These are phyloP conservation scores for Citrus medica DNA, from an alignment of 345 rosid species.

Conservation along the genomic window DNA sequence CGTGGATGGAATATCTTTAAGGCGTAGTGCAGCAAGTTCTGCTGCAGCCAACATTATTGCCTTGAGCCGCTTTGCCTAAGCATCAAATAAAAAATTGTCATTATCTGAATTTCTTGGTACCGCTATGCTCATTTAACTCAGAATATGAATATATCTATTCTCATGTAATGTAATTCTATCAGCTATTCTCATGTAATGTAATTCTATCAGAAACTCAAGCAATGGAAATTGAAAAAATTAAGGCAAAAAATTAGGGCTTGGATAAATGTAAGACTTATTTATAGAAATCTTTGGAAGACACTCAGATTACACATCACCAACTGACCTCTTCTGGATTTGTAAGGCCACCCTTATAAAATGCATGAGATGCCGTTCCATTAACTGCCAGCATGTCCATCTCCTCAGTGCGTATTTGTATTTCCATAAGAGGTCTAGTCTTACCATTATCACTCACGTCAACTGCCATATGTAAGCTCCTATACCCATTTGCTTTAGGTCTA, in stretches of 20 bases:
- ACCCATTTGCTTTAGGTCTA: conserved; percentile 78
- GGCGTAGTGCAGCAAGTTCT: conserved; percentile 88
- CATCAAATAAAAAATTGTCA: conserved; percentile 1
- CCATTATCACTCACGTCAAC: conserved; percentile 73
- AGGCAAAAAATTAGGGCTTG: background rate
- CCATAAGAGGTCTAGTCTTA: conserved; percentile 71
- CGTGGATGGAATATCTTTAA: conserved; percentile 64
- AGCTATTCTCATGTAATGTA: background rate
- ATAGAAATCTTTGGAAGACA: background rate
- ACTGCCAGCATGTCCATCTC: conserved; percentile 85
- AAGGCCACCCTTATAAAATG: conserved; percentile 84
- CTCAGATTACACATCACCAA: conserved; percentile 17
- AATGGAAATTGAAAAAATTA: background rate
- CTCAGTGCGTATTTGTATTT: conserved; percentile 77
- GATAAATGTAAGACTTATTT: background rate
- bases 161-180: background rate
- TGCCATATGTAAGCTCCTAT: conserved; percentile 90
- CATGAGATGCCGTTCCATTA: conserved; percentile 87
- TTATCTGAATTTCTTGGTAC: background rate
- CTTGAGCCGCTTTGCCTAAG: conserved; percentile 78
- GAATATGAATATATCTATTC: background rate
- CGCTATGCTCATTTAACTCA: background rate
- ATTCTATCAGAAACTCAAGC: background rate
- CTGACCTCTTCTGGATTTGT: conserved; percentile 89
- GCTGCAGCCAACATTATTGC: conserved; percentile 97